phyloP scores from a whole-genome alignment of 257 asterid species.

The Salvia rosmarinus region DNA sequence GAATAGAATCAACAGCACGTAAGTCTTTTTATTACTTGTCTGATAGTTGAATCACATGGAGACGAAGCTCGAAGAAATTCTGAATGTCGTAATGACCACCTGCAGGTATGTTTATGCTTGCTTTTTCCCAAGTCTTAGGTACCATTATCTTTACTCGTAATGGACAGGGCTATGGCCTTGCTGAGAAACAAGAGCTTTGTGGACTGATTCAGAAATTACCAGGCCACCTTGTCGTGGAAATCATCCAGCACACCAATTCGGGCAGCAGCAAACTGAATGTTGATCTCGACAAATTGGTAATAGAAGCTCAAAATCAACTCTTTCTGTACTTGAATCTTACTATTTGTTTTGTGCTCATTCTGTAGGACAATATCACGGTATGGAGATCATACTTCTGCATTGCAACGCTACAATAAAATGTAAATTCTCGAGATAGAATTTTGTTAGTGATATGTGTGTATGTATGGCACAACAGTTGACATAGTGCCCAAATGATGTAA shows the following conservation, averaged over 20 bases:
- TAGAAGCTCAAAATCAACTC: not conserved
- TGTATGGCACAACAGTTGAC: too few relatives aligned
- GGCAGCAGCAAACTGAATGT: conserved; percentile 44
- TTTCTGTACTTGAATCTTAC: not conserved
- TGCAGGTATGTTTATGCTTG: conserved; percentile 49
- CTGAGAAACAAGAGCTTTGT: conserved; percentile 64
- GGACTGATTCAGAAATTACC: conserved; percentile 58
- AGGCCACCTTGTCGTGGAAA: conserved; percentile 59
- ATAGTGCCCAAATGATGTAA: too few relatives aligned
- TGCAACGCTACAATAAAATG: too few relatives aligned
- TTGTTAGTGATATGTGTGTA: not conserved
- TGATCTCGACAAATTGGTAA: conserved; percentile 70
- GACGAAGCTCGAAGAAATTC: conserved; percentile 68
- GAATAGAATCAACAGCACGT: not conserved
- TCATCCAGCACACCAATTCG: conserved; percentile 40
- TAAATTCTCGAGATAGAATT: not conserved
- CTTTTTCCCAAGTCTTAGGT: too few relatives aligned
- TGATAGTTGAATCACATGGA: conserved; percentile 75
- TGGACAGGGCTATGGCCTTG: conserved; percentile 62
- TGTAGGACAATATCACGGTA: conserved; percentile 61
- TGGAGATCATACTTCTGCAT: conserved; percentile 76
- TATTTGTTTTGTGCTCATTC: not conserved
- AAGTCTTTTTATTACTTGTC: conserved; percentile 12
- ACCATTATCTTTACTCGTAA: too few relatives aligned
- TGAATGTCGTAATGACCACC: conserved; percentile 53